These are phyloP conservation scores for Schoenoplectus tabernaemontani DNA, from an alignment of 202 grass and related monocot species.

Conservation along the genomic window DNA sequence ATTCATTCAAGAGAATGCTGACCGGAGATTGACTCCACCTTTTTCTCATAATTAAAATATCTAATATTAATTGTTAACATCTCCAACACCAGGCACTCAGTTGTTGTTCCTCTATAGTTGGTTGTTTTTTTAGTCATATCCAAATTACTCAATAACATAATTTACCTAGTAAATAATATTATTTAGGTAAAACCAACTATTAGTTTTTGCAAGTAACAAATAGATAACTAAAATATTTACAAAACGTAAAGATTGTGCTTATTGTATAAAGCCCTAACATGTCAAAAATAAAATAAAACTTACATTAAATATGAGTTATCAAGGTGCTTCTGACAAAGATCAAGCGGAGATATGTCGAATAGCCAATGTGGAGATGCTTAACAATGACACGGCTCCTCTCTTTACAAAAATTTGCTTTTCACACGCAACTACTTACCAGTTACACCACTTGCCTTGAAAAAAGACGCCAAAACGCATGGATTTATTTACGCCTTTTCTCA, in stretches of 20 bases:
- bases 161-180: too few species aligned
- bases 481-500: constrained; percentile 12
- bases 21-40: constrained; percentile 9
- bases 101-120: too few species aligned
- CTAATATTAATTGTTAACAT: not conserved
- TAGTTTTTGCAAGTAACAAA: too few species aligned
- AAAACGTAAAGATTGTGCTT: too few species aligned
- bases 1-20: not conserved
- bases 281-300: too few species aligned
- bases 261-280: too few species aligned
- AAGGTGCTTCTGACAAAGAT: not conserved
- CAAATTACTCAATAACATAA: not conserved
- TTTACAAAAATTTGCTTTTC: constrained; percentile 24
- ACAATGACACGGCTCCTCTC: not conserved
- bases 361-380: not conserved
- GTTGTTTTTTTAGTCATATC: not conserved
- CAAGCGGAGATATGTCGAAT: not conserved
- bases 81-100: not conserved
- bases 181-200: too few species aligned
- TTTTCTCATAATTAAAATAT: not conserved
- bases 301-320: too few species aligned
- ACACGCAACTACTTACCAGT: constrained; percentile 19
- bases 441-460: not conserved
- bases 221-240: too few species aligned
- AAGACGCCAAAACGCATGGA: constrained; percentile 20